Conservation (phyloP, 805 yeast species). For the Wickerhamiella galacta region DNA sequence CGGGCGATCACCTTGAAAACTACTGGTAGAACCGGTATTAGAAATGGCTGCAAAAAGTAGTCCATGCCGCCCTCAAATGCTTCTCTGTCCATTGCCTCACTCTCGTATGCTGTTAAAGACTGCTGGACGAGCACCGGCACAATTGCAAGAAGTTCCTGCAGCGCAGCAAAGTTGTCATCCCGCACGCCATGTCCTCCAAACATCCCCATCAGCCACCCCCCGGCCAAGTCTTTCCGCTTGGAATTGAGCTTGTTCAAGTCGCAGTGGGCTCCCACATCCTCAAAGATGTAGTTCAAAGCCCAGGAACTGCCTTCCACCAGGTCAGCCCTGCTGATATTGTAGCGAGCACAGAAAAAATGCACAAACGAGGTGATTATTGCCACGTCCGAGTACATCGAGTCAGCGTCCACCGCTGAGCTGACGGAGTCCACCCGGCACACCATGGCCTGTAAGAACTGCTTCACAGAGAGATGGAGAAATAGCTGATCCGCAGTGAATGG, state of each 20-base stretch:
- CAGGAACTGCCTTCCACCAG: conserved; percentile 6
- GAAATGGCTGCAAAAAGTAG: conserved; percentile 66
- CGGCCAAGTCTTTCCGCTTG: conserved; percentile 23
- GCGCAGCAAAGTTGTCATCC: conserved; percentile 58
- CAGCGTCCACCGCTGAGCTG: neutral
- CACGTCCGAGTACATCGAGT: conserved; percentile 31
- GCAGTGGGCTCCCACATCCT: conserved; percentile 9
- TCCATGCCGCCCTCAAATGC: conserved; percentile 65
- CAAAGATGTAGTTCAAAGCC: conserved; percentile 6
- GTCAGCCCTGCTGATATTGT: conserved; percentile 12
- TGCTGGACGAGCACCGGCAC: conserved; percentile 37
- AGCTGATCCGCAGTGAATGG: conserved; percentile 28
- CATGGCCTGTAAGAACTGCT: conserved; percentile 27
- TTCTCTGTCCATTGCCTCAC: conserved; percentile 38
- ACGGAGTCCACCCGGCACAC: conserved; percentile 24
- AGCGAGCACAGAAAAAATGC: conserved; percentile 25
- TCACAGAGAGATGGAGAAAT: conserved; percentile 31
- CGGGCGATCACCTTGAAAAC: conserved; percentile 34
- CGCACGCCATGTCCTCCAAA: conserved; percentile 75
- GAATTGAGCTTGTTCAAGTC: conserved; percentile 10
- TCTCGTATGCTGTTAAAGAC: conserved; percentile 32
- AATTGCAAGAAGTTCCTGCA: conserved; percentile 49
- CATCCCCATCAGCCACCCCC: conserved; percentile 65
- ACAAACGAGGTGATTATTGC: conserved; percentile 42
- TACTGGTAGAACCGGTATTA: conserved; percentile 40